Evolutionary conservation across 345 rosid genomes (phyloP), one percentile per base, ranked within the genome.

Genomic region (Conringia planisiliqua): DNA sequence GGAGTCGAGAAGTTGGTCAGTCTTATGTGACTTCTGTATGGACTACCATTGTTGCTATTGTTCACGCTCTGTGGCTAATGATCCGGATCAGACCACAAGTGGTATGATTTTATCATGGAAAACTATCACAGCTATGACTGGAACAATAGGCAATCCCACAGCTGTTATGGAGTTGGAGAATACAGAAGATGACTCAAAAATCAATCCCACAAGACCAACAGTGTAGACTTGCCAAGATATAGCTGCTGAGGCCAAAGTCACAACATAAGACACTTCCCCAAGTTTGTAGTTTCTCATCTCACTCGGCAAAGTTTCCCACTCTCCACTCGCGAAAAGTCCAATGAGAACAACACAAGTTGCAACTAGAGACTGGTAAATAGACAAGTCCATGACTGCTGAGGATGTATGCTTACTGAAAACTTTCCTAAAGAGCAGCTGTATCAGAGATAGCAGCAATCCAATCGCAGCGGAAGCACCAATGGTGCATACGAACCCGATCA

Each of bases 1-100:
- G 97, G 78, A 95, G 98, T 76, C 83, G 99, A 72, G 98, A 95
- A 85, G 99, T 92, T 69, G 99, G 98, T 57, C 98, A 92, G 69
- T 92, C 97, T 16, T 92, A 90, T 72, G 47, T 87, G 60, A 95
- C 99, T 56, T 95, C 97, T 69, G 82, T 89, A 38, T 88, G 91
- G 82, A 89, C 97, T 68, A 88, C 97, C 68, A 80, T 90, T 71
- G 78, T 86, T 47, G 97, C 97, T 68, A 66, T 74, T 0, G 80
- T 78, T 72, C 92, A 89, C 57, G 97, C 93, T 35, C 61, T 87
- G 40, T 86, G 85, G 85, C 77, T 95, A 51, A 92, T 89, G 97
- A 80, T 92, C 64, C 78, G 77, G 78, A 85, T 92, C 76, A 85
- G 98, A 71, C 98, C 97, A 10, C 85, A 88, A 86, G 96, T 92